Conservation (phyloP, 345 rosid species). For the Syzygium aqueum region DNA sequence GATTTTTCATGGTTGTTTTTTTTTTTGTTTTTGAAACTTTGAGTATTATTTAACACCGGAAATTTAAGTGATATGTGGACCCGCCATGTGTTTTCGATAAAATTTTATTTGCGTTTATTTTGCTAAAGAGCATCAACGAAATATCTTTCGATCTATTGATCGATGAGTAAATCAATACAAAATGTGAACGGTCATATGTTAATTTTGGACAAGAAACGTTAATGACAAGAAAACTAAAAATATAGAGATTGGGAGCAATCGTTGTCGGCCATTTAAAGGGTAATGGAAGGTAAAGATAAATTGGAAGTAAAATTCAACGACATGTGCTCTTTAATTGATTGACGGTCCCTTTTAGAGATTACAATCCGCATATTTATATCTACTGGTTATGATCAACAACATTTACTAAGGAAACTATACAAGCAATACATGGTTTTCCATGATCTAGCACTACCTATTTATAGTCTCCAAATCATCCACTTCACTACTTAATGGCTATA, state of each 20-base stretch:
- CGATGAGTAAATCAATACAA: background rate
- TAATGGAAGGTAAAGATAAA: too few relatives aligned
- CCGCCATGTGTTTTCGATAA: background rate
- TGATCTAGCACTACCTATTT: background rate
- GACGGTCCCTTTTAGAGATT: background rate
- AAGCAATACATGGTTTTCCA: background rate
- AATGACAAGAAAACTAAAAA: too few relatives aligned
- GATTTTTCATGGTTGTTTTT: too few relatives aligned
- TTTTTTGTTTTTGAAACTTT: too few relatives aligned
- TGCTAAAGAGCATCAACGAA: fast-evolving
- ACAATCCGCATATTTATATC: background rate
- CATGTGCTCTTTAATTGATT: background rate
- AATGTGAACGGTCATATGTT: too few relatives aligned
- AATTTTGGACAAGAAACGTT: too few relatives aligned
- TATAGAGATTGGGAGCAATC: too few relatives aligned
- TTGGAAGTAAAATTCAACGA: too few relatives aligned
- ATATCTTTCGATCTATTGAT: background rate
- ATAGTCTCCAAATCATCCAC: background rate
- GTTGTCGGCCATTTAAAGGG: too few relatives aligned
- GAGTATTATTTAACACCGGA: too few relatives aligned
- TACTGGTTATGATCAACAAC: fast-evolving
- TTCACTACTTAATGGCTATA: background rate
- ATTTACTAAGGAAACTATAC: background rate
- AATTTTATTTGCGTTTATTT: background rate
- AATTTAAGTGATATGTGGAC: background rate